Percentiles rank a stretch among this genome's conserved stretches.
Conservation (phyloP, 2,329 filamentous ascomycete genomes). For the Monosporascus sp. region DNA sequence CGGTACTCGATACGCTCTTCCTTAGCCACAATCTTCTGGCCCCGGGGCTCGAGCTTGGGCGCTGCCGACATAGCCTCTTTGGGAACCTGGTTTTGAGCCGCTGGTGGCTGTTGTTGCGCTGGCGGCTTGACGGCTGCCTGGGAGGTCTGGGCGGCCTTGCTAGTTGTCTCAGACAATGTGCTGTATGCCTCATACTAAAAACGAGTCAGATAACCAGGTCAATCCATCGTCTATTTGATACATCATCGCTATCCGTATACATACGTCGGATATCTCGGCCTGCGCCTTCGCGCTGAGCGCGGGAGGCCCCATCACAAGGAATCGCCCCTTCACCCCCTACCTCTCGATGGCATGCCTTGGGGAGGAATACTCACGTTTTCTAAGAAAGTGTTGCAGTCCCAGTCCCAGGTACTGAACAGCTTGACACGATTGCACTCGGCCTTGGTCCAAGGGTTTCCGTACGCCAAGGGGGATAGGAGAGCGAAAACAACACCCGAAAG, state of each 20-base stretch:
- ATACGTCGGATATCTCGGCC: constrained; percentile 4
- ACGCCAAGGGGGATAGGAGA: constrained; percentile 83
- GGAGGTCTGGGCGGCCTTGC: constrained; percentile 18
- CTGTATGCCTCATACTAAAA: constrained; percentile 46
- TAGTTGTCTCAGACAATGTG: constrained; percentile 18
- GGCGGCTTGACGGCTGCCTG: constrained; percentile 14
- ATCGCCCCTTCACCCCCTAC: constrained; percentile 18
- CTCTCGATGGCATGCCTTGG: constrained; percentile 31
- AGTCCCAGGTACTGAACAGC: constrained; percentile 87
- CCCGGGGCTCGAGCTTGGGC: constrained; percentile 39
- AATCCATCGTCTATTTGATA: constrained; percentile 10
- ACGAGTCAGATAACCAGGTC: constrained; percentile 5
- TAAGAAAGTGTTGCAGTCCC: constrained; percentile 93
- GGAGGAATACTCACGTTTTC: constrained; percentile 66
- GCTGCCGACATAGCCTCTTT: constrained; percentile 40
- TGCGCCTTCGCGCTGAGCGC: constrained; percentile 4
- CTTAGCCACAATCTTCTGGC: constrained; percentile 44
- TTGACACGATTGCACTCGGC: constrained; percentile 81
- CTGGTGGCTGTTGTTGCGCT: constrained; percentile 20
- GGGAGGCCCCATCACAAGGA: background rate
- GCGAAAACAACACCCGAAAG: constrained; percentile 71
- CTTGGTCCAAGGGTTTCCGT: constrained; percentile 93
- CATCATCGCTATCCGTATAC: background rate
- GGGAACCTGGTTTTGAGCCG: constrained; percentile 14
- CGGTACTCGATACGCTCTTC: constrained; percentile 91